Evolutionary conservation across 805 yeast genomes (phyloP), one percentile per base, ranked within the genome.

Genomic region (Danielozyma ontarioensis): DNA sequence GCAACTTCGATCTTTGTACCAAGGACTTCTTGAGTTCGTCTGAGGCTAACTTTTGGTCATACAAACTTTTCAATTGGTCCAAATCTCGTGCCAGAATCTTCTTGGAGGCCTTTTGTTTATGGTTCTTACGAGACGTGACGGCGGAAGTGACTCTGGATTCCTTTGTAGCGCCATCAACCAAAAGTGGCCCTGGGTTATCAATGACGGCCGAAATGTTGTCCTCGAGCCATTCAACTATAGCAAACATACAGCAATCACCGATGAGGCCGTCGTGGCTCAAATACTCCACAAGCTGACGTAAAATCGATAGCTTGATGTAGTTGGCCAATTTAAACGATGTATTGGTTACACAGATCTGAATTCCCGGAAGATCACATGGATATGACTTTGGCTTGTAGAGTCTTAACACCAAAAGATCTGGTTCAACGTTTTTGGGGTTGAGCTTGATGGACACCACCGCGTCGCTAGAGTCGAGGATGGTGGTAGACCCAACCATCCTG

Each of bases 191-290:
- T 0, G 97, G 97, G 36, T 80, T 68, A 27, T 78, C 75, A 7
- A 83, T 71, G 11, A 88, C 67, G 2, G 56, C 54, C 4, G 64
- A 57, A 28, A 81, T 59, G 45, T 83, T 75, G 12, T 74, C 79
- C 42, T 82, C 80, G 13, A 89, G 47, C 89, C 94, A 88, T 41
- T 87, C 94, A 32, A 77, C 63, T n/a, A 86, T 64, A 4, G 78
- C 62, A 50, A 66, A 83, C 1, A 88, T 55, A 59, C 80, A 74
- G 47, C 83, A 77, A 46, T 78, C 85, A 2, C 96, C 96, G 3
- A 81, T 19, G 4, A 78, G 45, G 8, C 64, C 62, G 22, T 62
- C 57, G 2, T 65, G 62, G 3, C 58, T 44, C 2, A 80, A 44
- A 41, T 70, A 65, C 8, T 58, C 50, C n/a, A 72, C 46, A 18